Evolutionary conservation across 2,329 filamentous ascomycete species (phyloP), one percentile per base, ranked within the genome.

Genomic region (Nothophaeocryptopus gaeumannii): DNA sequence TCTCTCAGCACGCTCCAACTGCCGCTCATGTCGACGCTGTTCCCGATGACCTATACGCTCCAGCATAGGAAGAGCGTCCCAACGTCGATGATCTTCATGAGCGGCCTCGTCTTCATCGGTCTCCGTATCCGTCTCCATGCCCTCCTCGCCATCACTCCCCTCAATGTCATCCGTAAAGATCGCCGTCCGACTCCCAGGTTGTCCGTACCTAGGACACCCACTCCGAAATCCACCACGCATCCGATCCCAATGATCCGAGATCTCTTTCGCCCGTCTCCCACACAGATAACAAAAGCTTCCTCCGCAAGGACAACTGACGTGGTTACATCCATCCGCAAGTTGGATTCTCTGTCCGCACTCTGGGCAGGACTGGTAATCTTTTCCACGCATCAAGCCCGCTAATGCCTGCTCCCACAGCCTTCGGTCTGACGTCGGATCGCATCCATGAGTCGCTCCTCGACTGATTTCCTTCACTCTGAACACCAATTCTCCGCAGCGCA

Each of bases 331-430:
- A 30, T 53, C 54, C 13, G 26, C 36, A 5, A 59, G 42, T 40
- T 57, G 43, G 11, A 53, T 36, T 4, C 40, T 31, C 16, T 30
- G 32, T 10, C 34, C 26, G 32, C 56, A 59, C 15, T 44, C 39
- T 5, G 57, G 58, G 26, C 58, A 60, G 26, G 43, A 44, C 26
- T 60, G 58, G 16, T 56, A 60, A 15, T 58, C 39, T 31, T 47
- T 51, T 1, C 58, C 58, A 33, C 51, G 53, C 11, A 11, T 20
- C 7, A 58, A 42, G 11, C 53, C 55, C 9, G 34, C 38, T 15
- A 59, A 58, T 1, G 52, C 56, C 15, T 16, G 29, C 14, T 58
- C 49, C 14, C 39, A 35, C 5, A 39, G 36, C 12, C 38, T 14
- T 30, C 34, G 33, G 16, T 43, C 47, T 5, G 31, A 29, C n/a